Evolutionary conservation across 1,284 basidiomycete species (phyloP).

Genomic region (Marasmius sp.): DNA sequence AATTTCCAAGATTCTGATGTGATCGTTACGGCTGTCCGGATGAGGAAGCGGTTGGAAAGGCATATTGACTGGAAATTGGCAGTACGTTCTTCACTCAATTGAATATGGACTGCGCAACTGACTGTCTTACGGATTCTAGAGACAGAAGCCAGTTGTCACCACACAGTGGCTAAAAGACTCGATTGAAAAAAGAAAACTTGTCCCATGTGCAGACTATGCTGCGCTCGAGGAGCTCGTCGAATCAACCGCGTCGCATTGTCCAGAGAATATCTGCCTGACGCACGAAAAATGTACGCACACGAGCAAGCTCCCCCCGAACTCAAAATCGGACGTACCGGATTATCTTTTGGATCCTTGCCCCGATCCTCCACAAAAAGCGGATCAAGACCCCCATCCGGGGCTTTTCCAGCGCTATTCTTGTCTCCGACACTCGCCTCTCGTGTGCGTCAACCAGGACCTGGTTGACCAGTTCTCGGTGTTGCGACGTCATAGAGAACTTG

Average conservation of each 20-base stretch:
- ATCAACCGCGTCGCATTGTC: conserved; percentile 43
- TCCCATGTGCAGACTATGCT: conserved; percentile 54
- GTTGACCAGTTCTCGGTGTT: conserved; percentile 59
- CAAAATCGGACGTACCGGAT: neutral
- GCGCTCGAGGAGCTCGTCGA: conserved; percentile 51
- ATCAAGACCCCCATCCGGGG: conserved; percentile 31
- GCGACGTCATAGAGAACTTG: conserved; percentile 54
- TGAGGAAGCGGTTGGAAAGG: conserved; percentile 66
- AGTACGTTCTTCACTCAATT: conserved; percentile 39
- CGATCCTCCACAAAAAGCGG: conserved; percentile 11
- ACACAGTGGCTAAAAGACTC: conserved; percentile 69
- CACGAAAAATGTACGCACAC: conserved; percentile 7
- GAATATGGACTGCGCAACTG: neutral
- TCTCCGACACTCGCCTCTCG: conserved; percentile 58
- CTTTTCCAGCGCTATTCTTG: conserved; percentile 51
- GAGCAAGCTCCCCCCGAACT: conserved; percentile 4
- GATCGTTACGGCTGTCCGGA: conserved; percentile 62
- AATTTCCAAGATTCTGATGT: conserved; percentile 56
- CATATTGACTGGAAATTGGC: conserved; percentile 64
- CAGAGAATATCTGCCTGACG: conserved; percentile 25
- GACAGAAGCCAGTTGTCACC: conserved; percentile 61
- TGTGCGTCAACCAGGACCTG: conserved; percentile 65
- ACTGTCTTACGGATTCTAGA: conserved; percentile 34
- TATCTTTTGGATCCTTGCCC: conserved; percentile 11
- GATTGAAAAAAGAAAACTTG: conserved; percentile 36